Conservation (phyloP, 1,139 yeast genomes). For the Lodderomyces orthopsilosis region DNA sequence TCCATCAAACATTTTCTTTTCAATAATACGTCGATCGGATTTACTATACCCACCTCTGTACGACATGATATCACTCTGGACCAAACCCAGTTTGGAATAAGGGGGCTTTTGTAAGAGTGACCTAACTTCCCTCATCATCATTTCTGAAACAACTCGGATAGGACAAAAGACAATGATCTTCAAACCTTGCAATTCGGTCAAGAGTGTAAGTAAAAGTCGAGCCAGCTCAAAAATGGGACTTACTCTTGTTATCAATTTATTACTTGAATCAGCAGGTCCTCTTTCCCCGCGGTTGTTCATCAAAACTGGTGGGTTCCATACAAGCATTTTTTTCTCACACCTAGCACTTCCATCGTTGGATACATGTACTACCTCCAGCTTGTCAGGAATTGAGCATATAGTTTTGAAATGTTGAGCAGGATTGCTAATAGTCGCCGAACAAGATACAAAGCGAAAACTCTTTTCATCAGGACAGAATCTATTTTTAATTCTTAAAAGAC, state of each 20-base stretch:
- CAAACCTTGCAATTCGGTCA: conserved; percentile 48
- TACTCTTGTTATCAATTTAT: conserved; percentile 48
- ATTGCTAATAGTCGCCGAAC: conserved; percentile 86
- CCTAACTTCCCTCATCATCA: conserved; percentile 79
- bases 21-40: conserved; percentile 80
- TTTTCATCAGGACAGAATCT: conserved; percentile 10
- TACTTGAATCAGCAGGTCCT: conserved; percentile 13
- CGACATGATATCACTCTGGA: conserved; percentile 72
- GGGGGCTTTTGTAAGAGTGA: conserved; percentile 30
- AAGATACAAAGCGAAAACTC: conserved; percentile 65
- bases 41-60: conserved; percentile 95
- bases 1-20: conserved; percentile 86
- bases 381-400: conserved; percentile 61
- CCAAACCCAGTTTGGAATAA: conserved; percentile 37
- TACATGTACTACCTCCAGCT: conserved; percentile 49
- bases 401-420: conserved; percentile 70
- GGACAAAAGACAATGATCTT: conserved; percentile 89
- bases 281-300: conserved; percentile 56
- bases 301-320: conserved; percentile 80
- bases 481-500: conserved; percentile 40
- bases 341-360: conserved; percentile 84
- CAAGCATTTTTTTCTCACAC: conserved; percentile 68
- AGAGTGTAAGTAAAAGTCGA: conserved; percentile 59
- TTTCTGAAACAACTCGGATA: conserved; percentile 81
- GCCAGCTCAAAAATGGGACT: conserved; percentile 78